Conservation (phyloP, 805 yeast species). For the Martiniozyma abietophila region DNA sequence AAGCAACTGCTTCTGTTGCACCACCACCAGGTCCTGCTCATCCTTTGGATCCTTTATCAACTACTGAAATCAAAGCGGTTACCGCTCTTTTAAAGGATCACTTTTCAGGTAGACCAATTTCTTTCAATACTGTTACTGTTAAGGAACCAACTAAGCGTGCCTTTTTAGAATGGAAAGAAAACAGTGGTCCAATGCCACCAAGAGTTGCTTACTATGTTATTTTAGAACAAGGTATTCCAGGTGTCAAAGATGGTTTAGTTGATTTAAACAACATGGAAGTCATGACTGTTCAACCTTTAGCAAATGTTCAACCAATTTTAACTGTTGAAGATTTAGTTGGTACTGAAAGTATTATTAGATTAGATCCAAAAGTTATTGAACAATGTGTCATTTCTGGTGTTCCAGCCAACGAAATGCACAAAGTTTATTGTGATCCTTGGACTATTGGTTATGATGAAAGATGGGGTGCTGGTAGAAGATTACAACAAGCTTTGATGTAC, state of each 20-base stretch:
- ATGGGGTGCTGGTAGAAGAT: slow-evolving; percentile 67
- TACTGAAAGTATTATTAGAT: slow-evolving; percentile 58
- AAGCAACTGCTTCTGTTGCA: slow-evolving; percentile 45
- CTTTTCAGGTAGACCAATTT: slow-evolving; percentile 35
- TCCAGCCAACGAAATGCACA: slow-evolving; percentile 51
- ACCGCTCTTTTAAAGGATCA: slow-evolving; percentile 42
- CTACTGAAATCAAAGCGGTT: slow-evolving; percentile 51
- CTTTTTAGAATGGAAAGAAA: slow-evolving; percentile 57
- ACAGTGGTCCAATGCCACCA: slow-evolving; percentile 52
- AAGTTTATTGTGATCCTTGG: slow-evolving; percentile 60
- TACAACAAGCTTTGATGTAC: slow-evolving; percentile 75
- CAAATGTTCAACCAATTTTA: slow-evolving; percentile 66
- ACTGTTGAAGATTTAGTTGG: slow-evolving; percentile 57
- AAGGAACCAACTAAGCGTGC: slow-evolving; percentile 62
- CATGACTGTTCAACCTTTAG: slow-evolving; percentile 37
- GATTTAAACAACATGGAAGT: slow-evolving; percentile 43
- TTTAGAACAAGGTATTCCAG: slow-evolving; percentile 47
- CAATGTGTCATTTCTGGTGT: slow-evolving; percentile 67
- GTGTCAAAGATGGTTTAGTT: slow-evolving; percentile 64
- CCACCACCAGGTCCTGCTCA: slow-evolving; percentile 51
- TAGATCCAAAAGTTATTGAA: slow-evolving; percentile 61
- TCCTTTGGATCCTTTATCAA: slow-evolving; percentile 65
- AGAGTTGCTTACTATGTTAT: slow-evolving; percentile 61
- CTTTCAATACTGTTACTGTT: slow-evolving; percentile 62
- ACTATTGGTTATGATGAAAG: slow-evolving; percentile 56